phyloP scores from a whole-genome alignment of 2,329 filamentous ascomycete genomes.

The Calonectria multiphialidica region DNA sequence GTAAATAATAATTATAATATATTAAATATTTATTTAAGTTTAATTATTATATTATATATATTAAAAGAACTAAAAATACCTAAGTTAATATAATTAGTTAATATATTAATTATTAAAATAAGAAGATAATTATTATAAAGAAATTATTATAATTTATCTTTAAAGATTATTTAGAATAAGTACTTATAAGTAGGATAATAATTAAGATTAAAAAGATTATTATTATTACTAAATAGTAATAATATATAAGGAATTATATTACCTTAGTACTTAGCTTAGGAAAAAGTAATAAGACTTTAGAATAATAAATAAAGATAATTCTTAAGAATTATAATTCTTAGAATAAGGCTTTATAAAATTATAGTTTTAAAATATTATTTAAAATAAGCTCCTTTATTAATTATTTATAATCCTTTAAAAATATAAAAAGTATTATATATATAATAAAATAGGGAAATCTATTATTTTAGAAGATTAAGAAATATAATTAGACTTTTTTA shows the following conservation, averaged over 20 bases:
- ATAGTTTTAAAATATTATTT: no score
- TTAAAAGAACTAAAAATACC: no score
- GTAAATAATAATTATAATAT: no score
- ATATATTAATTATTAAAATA: slow-evolving; percentile 13
- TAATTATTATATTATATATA: no score
- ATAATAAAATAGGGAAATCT: background rate
- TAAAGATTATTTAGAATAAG: background rate
- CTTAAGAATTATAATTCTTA: no score
- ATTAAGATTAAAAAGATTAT: background rate
- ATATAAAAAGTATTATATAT: no score
- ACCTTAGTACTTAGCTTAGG: background rate
- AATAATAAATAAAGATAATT: no score
- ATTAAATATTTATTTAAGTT: no score
- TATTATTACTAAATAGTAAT: background rate
- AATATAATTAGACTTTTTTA: slow-evolving; percentile 1
- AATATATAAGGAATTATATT: background rate
- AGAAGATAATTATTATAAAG: slow-evolving; percentile 17
- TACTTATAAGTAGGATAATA: background rate
- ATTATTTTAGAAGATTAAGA: background rate
- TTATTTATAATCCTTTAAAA: no score
- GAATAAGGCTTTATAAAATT: no score
- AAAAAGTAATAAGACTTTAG: no score
- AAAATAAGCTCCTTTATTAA: no score
- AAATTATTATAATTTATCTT: slow-evolving; percentile 17
- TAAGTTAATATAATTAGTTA: slow-evolving; percentile 20